Base-by-base conservation (phyloP, 2,329 filamentous ascomycete genomes). In the Dactylellina parvicollis region DNA sequence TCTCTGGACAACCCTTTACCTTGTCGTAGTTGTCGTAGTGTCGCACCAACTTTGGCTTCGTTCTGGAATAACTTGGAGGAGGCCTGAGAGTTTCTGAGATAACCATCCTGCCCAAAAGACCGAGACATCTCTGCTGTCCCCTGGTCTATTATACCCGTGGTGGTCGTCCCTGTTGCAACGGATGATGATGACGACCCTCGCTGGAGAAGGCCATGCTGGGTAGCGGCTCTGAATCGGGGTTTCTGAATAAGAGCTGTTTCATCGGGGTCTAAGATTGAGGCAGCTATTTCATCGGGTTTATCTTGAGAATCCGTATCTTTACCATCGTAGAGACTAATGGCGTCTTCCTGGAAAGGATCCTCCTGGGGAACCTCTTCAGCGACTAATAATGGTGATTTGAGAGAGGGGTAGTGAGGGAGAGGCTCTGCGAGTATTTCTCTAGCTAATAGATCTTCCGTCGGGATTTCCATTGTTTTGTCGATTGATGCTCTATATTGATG, bases 1-100 rank as follows among this genome's bases (percentile, higher is more conserved):
- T 98, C 93, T 78, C 93, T 95, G 80, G 91, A 96, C 47, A 98
- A 83, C 5, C 64, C 70, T 30, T 99, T 89, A 78, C 94, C 92
- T 78, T 92, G 91, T 75, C 90, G 88, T 84, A 96, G 90, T 76
- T 90, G 89, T 54, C 76, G 64, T 20, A 77, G 69, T 8, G 75
- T 75, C 18, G 77, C 75, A 26, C 74, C 76, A 83, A 85, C 79
- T 38, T 74, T 69, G 14, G 62, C 70, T 44, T 74, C 70, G 26
- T 64, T 69, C 40, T 69, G 74, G 81, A 81, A 65, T 80, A 78
- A 30, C 79, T 79, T 59, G 61, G 76, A 22, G 72, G 75, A 55
- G 61, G 66, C 18, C 64, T 75, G 55, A 20, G 60, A 54, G 44
- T 40, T 50, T 52, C 46, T 49, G 10, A 52, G 32, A 34, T 65